These are phyloP conservation scores for Chamaenerion angustifolium DNA, from an alignment of 345 rosid species.

Conservation along the genomic window DNA sequence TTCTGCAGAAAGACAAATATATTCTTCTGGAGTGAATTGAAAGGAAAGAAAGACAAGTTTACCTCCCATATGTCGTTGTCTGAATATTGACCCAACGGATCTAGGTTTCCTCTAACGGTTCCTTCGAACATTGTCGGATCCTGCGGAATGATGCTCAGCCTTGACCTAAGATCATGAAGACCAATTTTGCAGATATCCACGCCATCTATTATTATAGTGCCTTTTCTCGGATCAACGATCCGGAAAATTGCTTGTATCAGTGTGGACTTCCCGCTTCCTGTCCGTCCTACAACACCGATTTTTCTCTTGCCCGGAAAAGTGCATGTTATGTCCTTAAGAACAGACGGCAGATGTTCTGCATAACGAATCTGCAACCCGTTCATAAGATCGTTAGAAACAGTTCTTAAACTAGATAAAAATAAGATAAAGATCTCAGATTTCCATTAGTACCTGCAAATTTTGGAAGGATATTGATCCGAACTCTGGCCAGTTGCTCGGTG, in stretches of 20 bases:
- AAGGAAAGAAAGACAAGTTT: no score
- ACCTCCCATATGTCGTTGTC: slow-evolving; percentile 76
- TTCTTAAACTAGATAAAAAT: no score
- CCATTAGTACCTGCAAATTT: slow-evolving; percentile 43
- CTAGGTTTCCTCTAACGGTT: slow-evolving; percentile 81
- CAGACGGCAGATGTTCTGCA: slow-evolving; percentile 83
- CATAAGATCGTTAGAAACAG: not conserved
- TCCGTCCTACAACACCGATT: slow-evolving; percentile 92
- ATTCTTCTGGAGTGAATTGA: no score
- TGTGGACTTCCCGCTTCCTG: slow-evolving; percentile 94
- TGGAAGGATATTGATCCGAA: slow-evolving; percentile 60
- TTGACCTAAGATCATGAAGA: slow-evolving; percentile 73
- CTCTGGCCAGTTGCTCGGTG: slow-evolving; percentile 72
- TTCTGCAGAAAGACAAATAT: no score
- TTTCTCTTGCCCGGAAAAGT: slow-evolving; percentile 72
- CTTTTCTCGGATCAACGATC: slow-evolving; percentile 73
- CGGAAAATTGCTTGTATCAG: slow-evolving; percentile 82
- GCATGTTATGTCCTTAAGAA: slow-evolving; percentile 63
- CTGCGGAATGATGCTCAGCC: slow-evolving; percentile 90
- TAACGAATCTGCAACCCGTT: slow-evolving; percentile 52
- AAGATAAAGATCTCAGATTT: no score
- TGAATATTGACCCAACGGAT: slow-evolving; percentile 52
- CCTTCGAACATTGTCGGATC: slow-evolving; percentile 93
- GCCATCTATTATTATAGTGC: slow-evolving; percentile 65
- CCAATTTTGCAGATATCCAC: slow-evolving; percentile 75